Evolutionary conservation across 441 rosid species (phyloP), one percentile per base, ranked within the genome.

Genomic region (Brassica balearica): DNA sequence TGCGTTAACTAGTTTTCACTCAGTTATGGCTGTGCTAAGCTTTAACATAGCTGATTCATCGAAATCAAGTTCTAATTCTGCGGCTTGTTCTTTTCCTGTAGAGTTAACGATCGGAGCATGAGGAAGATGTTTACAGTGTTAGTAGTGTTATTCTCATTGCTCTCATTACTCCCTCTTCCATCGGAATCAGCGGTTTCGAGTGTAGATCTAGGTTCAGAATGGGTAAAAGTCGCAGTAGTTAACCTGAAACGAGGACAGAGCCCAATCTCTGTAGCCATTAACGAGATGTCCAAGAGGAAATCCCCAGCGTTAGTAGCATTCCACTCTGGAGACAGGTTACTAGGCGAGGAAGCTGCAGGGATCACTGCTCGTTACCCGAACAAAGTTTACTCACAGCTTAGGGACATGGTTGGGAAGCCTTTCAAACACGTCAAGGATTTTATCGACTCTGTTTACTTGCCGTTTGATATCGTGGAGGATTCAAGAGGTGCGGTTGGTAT

Each of bases 201-300:
- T 82, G 73, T 95, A 84, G 99, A 95, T 92, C 95, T 95, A 64
- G 99, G 98, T 11, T 90, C 99, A 0, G 98, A 95, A 84, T 95
- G 91, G 95, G 12, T 92, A 6, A 95, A 93, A 83, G 94, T 93
- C 22, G 96, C 97, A 0, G 98, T 95, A 4, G 98, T 95, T 46
- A 93, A 93, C 80, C 87, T 93, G n/a, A 90, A 87, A 81, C 92
- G 87, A 0, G 97, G 98, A 46, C 99, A 95, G 83, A 85, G 86
- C 41, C 99, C 99, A 4, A 95, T 95, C 75, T 87, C 97, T 4
- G 80, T 95, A 32, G 99, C 98, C 17, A 95, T 95, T 71, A 95
- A 95, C 72, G 99, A 95, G 87, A 95, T 93, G 99, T 95, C 98
- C 4, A 95, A 93, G 89, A 84, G 99, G 19, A 95, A 95, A 84